phyloP scores from a whole-genome alignment of 768 basidiomycete species.

The Termitomyces sp. region DNA sequence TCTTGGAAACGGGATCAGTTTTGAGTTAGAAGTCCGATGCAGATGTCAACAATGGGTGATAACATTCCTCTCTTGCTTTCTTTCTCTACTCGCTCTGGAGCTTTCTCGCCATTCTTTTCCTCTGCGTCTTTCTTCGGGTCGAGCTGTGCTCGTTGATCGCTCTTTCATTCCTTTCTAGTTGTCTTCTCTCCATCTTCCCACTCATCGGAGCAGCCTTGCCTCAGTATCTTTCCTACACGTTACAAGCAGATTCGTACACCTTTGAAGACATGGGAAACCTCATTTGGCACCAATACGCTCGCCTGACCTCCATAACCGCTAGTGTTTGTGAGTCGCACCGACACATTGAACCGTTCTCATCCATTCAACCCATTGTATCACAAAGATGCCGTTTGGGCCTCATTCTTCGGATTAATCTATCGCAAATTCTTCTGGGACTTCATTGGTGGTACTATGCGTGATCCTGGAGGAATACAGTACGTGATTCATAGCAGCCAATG shows the following conservation, averaged over 20 bases:
- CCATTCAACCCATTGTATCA: conserved; percentile 8
- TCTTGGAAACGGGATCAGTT: conserved; percentile 19
- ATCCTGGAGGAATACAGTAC: conserved; percentile 79
- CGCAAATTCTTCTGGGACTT: conserved; percentile 99
- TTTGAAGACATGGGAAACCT: conserved; percentile 61
- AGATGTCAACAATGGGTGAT: conserved; percentile 1
- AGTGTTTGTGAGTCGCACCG: conserved; percentile 60
- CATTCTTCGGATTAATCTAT: conserved; percentile 77
- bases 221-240: conserved; percentile 11
- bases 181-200: conserved; percentile 24
- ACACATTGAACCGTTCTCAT: neutral
- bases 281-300: conserved; percentile 78
- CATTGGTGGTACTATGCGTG: conserved; percentile 73
- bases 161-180: conserved; percentile 25
- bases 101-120: conserved; percentile 8
- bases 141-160: conserved; percentile 31
- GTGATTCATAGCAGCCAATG: conserved; percentile 27
- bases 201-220: conserved; percentile 40
- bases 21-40: conserved; percentile 22
- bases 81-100: conserved; percentile 8
- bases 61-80: conserved; percentile 5
- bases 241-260: conserved; percentile 6
- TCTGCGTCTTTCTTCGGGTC: conserved; percentile 22
- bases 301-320: conserved; percentile 65
- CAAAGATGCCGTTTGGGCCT: conserved; percentile 77